Evolutionary conservation across 2,329 filamentous ascomycete genomes (phyloP), one percentile per base, ranked within the genome.

Genomic region (Fusarium stilboides): DNA sequence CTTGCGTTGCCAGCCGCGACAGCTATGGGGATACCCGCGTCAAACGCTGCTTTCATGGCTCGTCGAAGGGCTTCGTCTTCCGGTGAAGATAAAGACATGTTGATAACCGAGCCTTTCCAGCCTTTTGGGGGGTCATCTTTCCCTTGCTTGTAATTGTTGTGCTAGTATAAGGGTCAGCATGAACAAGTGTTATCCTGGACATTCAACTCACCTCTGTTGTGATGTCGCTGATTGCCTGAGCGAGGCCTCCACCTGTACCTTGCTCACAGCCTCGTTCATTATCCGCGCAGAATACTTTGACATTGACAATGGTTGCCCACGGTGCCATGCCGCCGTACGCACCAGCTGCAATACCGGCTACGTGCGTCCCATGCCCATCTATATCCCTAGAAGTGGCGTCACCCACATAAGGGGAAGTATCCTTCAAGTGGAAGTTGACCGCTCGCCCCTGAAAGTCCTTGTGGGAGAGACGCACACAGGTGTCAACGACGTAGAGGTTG

Each of bases 11-110:
- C 55, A 24, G 55, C 55, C n/a, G 55, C 55, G 33, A 26, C 55
- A 14, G 55, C 55, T 6, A 58, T 58, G 10, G 55, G 55, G n/a
- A 58, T 58, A 22, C 55, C 55, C 6, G 31, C 22, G 8, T 51
- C 31, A 5, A 20, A 26, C 19, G 46, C 55, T 20, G 31, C 24
- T 22, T 52, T 22, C 20, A 58, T 12, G 15, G 55, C 55, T 1
- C 8, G 9, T 22, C 19, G n/a, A 2, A 58, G 22, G 28, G n/a
- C 20, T 15, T 22, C 14, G 2, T 31, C 47, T 5, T n/a, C 28
- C 13, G 36, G 24, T 14, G 46, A 44, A 17, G n/a, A 17, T 13
- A 58, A 15, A 26, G 55, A 58, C 46, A 42, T 28, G 46, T 58
- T 58, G 40, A 58, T 58, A 15, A 46, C 55, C 4, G 45, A 58